Evolutionary conservation across 2,329 filamentous ascomycete species (phyloP).

Genomic region (Helminthosporium solani): DNA sequence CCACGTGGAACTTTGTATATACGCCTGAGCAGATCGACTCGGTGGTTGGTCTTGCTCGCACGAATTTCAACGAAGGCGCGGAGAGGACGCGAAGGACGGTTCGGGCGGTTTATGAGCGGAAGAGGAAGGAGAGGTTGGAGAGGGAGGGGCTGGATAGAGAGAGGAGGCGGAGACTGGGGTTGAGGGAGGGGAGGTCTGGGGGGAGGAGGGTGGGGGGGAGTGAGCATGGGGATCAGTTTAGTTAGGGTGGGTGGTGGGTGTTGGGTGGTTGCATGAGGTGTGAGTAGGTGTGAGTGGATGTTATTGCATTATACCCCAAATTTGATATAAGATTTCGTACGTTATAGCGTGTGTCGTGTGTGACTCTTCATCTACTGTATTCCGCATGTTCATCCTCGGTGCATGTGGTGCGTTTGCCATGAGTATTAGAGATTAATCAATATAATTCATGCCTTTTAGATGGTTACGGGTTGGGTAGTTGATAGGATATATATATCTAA

Average conservation of each 20-base stretch:
- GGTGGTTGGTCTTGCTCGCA: constrained; percentile 76
- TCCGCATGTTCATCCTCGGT: no score
- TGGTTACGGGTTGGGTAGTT: no score
- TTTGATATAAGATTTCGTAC: background rate
- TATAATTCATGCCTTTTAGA: no score
- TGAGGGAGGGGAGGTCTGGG: constrained; percentile 52
- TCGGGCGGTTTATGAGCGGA: constrained; percentile 87
- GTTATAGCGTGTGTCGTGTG: background rate
- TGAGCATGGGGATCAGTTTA: constrained; percentile 63
- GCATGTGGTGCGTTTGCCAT: no score
- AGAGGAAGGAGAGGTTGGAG: constrained; percentile 68
- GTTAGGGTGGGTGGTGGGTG: constrained; percentile 44
- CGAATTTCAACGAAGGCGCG: constrained; percentile 82
- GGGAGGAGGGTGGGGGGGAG: constrained; percentile 59
- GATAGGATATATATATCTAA: no score
- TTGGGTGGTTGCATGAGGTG: no score
- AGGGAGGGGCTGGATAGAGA: constrained; percentile 46
- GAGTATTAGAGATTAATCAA: no score
- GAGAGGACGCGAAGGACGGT: constrained; percentile 77
- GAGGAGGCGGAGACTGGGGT: constrained; percentile 37
- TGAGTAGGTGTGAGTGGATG: constrained; percentile 1
- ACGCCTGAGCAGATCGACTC: constrained; percentile 85
- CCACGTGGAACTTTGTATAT: constrained; percentile 98
- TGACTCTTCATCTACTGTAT: no score
- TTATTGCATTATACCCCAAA: constrained; percentile 10